Base-by-base conservation (phyloP, 1,284 basidiomycete genomes). In the Cryptococcus sp. region DNA sequence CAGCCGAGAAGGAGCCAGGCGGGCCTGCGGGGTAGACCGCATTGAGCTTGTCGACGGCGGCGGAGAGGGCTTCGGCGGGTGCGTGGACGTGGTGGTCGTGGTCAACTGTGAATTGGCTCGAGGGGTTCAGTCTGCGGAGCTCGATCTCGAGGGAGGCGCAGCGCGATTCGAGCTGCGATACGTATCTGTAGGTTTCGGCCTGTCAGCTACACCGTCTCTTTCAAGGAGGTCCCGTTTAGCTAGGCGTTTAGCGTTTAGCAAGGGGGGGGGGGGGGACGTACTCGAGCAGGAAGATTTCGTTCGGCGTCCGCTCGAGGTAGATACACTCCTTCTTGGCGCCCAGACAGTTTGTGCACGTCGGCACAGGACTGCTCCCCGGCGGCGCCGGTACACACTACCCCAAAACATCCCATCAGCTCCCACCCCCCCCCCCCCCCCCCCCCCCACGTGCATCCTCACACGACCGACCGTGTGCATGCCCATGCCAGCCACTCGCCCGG, bases 201-300 rank as follows among this genome's bases (percentile, higher is more conserved):
- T n/a, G n/a, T n/a, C n/a, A n/a, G n/a, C n/a, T n/a, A n/a, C n/a
- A n/a, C n/a, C n/a, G n/a, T n/a, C n/a, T n/a, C n/a, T n/a, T n/a
- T n/a, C n/a, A n/a, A n/a, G n/a, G n/a, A n/a, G n/a, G n/a, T n/a
- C n/a, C n/a, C n/a, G n/a, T n/a, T n/a, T n/a, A n/a, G n/a, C n/a
- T n/a, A n/a, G n/a, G n/a, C n/a, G n/a, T n/a, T n/a, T n/a, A n/a
- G n/a, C n/a, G n/a, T n/a, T n/a, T n/a, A n/a, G n/a, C n/a, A n/a
- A n/a, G n/a, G n/a, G n/a, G n/a, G n/a, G n/a, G n/a, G n/a, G 43
- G 9, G 15, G 8, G 33, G 5, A 60, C 63, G 59, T 23, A 67
- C 65, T 67, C 65, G 3, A 67, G 53, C 12, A 68, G 56, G 51
- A 68, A 68, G 16, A 68, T 55, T 45, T 68, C 66, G 52, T 66